Conservation (phyloP, 495 filamentous ascomycete genomes). For the Tuber brumale region DNA sequence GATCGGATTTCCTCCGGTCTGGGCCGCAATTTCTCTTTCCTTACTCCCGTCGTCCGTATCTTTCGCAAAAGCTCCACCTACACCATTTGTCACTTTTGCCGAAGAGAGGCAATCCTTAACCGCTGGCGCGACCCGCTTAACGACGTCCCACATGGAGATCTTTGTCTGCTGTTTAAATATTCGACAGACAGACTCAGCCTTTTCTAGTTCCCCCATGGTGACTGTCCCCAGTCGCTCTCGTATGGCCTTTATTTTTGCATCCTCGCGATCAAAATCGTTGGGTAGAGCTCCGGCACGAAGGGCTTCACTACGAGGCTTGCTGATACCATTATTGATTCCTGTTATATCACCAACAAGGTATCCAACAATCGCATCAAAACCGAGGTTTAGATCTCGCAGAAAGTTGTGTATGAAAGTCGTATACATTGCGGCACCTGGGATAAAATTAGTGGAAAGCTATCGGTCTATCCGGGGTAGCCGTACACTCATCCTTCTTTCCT, state of each 20-base stretch:
- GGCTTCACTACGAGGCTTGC: constrained; percentile 12
- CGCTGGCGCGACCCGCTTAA: constrained; percentile 24
- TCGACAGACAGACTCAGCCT: constrained; percentile 32
- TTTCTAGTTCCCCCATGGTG: constrained; percentile 15
- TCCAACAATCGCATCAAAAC: constrained; percentile 22
- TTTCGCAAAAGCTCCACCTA: not conserved
- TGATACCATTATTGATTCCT: constrained; percentile 5
- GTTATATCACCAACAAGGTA: constrained; percentile 33
- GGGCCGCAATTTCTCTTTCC: constrained; percentile 10
- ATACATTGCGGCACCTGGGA: constrained; percentile 30
- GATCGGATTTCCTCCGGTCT: constrained; percentile 23
- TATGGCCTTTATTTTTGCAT: constrained; percentile 29
- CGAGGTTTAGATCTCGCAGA: constrained; percentile 27
- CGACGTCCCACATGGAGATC: constrained; percentile 38
- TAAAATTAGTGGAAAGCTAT: constrained; percentile 6
- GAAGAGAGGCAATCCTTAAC: constrained; percentile 29
- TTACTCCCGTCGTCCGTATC: constrained; percentile 8
- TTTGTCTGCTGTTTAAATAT: constrained; percentile 31
- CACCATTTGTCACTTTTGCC: constrained; percentile 6
- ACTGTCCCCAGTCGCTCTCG: constrained; percentile 17
- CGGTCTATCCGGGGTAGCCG: not conserved
- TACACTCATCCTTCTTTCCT: constrained; percentile 32
- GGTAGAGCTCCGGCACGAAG: constrained; percentile 21
- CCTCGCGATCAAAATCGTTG: constrained; percentile 35
- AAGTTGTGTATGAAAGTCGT: constrained; percentile 34